These are phyloP conservation scores for Penicillium occitanis DNA, from an alignment of 2,329 filamentous ascomycete genomes.

Conservation along the genomic window DNA sequence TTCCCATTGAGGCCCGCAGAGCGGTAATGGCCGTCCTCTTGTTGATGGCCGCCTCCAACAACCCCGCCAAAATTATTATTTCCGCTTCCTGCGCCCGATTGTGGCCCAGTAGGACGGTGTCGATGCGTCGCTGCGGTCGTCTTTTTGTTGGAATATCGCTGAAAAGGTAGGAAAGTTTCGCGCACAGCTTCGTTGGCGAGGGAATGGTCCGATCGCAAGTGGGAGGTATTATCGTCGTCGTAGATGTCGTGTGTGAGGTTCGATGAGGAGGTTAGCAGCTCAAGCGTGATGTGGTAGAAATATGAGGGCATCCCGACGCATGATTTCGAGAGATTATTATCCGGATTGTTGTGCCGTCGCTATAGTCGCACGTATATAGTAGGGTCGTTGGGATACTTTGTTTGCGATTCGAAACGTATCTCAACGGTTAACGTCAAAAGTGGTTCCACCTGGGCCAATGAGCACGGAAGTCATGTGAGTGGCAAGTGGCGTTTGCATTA, in stretches of 20 bases:
- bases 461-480: slow-evolving; percentile 18
- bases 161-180: slow-evolving; percentile 41
- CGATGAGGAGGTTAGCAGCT: slow-evolving; percentile 51
- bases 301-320: slow-evolving; percentile 58
- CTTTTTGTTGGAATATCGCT: slow-evolving; percentile 26
- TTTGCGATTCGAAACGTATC: neutral
- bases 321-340: slow-evolving; percentile 23
- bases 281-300: slow-evolving; percentile 63
- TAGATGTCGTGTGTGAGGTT: slow-evolving; percentile 2
- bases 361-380: neutral
- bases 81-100: slow-evolving; percentile 17
- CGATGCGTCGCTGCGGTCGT: neutral
- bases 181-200: slow-evolving; percentile 36
- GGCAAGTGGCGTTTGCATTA: slow-evolving; percentile 9
- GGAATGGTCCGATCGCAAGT: slow-evolving; percentile 25
- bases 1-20: neutral
- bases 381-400: neutral
- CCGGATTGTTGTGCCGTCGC: neutral
- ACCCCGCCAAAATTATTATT: neutral
- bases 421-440: neutral
- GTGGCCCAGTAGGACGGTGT: slow-evolving; percentile 16
- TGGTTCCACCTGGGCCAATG: neutral
- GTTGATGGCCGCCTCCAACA: neutral
- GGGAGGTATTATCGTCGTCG: neutral
- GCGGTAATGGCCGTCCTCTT: neutral